phyloP scores from a whole-genome alignment of 2,329 filamentous ascomycete genomes.

The Arthrobotrys pseudoclavata region DNA sequence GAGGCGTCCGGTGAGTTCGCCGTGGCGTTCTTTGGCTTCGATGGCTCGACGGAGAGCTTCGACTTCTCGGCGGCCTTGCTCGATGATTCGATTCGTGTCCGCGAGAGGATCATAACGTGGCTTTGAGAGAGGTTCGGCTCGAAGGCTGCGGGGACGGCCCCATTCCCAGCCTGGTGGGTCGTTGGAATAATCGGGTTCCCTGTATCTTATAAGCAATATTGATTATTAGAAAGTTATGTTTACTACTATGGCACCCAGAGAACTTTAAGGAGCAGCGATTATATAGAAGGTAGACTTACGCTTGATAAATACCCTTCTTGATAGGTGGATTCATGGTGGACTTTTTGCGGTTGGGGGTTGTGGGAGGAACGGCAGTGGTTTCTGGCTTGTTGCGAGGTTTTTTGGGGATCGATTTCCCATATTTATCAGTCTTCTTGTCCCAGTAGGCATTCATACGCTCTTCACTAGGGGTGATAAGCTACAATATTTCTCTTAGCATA shows the following conservation, averaged over 20 bases:
- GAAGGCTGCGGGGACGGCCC: not conserved
- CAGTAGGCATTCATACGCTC: not conserved
- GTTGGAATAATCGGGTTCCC: too few relatives aligned
- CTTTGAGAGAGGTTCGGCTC: not conserved
- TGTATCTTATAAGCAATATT: too few relatives aligned
- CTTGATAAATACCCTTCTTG: not conserved
- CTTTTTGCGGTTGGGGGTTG: not conserved
- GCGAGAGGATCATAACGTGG: not conserved
- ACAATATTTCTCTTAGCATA: not conserved
- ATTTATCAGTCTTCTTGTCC: not conserved
- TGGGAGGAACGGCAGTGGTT: not conserved
- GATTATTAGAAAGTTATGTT: too few relatives aligned
- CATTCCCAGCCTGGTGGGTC: not conserved
- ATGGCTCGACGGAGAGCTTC: not conserved
- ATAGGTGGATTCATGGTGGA: not conserved
- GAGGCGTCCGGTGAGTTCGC: not conserved
- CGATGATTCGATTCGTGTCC: not conserved
- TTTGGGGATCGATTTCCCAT: not conserved
- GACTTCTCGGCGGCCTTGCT: not conserved
- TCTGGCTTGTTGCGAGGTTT: not conserved
- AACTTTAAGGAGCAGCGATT: too few relatives aligned
- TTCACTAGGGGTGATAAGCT: not conserved
- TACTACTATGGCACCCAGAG: too few relatives aligned
- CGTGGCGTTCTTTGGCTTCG: not conserved
- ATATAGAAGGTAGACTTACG: not conserved